These are phyloP conservation scores for Leccinum rimulosum DNA, from an alignment of 768 basidiomycete species.

Conservation along the genomic window DNA sequence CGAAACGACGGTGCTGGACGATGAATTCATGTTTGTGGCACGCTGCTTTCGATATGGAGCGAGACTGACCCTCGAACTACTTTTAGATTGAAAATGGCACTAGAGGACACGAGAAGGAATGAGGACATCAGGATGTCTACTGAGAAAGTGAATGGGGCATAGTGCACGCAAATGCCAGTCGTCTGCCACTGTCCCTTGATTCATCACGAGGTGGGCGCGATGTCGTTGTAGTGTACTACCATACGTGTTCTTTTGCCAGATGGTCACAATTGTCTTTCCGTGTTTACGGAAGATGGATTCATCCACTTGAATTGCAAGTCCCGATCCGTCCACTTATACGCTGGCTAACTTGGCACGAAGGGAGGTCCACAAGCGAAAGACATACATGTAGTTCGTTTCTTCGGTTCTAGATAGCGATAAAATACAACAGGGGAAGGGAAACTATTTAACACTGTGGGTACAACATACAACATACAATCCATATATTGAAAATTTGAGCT, in stretches of 20 bases:
- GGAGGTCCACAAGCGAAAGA: not conserved
- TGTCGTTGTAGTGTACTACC: not conserved
- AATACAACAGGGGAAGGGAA: not conserved
- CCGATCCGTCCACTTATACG: too few relatives aligned
- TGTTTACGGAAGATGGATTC: too few relatives aligned
- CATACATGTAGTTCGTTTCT: too few relatives aligned
- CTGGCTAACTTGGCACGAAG: too few relatives aligned
- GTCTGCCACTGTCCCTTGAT: not conserved
- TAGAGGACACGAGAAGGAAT: not conserved
- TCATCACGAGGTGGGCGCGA: too few relatives aligned
- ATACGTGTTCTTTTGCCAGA: too few relatives aligned
- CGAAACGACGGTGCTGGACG: slow-evolving; percentile 51
- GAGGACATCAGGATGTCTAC: not conserved
- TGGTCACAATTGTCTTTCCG: too few relatives aligned
- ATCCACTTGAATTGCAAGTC: too few relatives aligned
- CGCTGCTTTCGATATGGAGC: not conserved
- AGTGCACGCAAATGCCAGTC: not conserved
- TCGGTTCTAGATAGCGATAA: not conserved
- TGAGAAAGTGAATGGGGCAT: not conserved
- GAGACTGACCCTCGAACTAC: not conserved
- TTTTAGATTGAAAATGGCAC: slow-evolving; percentile 6
- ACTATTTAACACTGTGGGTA: not conserved
- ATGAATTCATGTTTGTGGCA: slow-evolving; percentile 51
- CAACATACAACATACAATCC: not conserved
- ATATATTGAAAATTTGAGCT: not conserved